Evolutionary conservation across 1,284 basidiomycete genomes (phyloP), one percentile per base, ranked within the genome.

Genomic region (Ustilago hordei): DNA sequence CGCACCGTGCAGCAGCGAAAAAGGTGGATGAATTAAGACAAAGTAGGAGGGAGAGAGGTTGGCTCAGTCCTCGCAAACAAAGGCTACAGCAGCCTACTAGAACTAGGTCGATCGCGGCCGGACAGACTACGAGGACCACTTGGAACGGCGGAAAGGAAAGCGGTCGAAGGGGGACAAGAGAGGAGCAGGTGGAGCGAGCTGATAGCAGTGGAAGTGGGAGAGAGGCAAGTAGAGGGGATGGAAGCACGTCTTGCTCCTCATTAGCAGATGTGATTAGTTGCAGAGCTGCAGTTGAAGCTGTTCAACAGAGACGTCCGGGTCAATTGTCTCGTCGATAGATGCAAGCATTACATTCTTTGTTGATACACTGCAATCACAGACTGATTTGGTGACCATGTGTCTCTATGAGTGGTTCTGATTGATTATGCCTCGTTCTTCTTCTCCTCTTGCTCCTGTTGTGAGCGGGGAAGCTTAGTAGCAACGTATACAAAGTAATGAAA

Each of bases 401-500:
- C 23, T 28, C 3, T 28, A 28, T 28, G 23, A 28, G 23, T 28
- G 23, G 23, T 28, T 28, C 3, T 28, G 3, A 28, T 28, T 28
- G 23, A 28, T 28, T 28, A 3, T 28, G 23, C 23, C 23, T 28
- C 3, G 23, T 28, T 28, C 23, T 28, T 28, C 23, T 43, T 43
- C 39, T 17, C 15, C n/a, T 43, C 39, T 41, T 41, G 13, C 3
- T 28, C 23, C 23, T 28, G 23, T 28, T 28, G 23, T 28, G 38
- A 17, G 53, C n/a, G 19, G 3, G 60, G 60, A 19, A 48, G 23
- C 32, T 73, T 78, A 0, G 71, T 76, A 39, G 67, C 65, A 3
- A 85, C 77, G 64, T 82, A 83, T 36, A 84, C 76, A 55, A 82
- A 85, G 66, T 85, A 84, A 47, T 83, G 83, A 61, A 79, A 83